A percentile compares a stretch with the other conserved stretches of the same genome.
These are phyloP conservation scores for Aureobasidium zeae DNA, from an alignment of 2,329 filamentous ascomycete genomes.

Conservation along the genomic window DNA sequence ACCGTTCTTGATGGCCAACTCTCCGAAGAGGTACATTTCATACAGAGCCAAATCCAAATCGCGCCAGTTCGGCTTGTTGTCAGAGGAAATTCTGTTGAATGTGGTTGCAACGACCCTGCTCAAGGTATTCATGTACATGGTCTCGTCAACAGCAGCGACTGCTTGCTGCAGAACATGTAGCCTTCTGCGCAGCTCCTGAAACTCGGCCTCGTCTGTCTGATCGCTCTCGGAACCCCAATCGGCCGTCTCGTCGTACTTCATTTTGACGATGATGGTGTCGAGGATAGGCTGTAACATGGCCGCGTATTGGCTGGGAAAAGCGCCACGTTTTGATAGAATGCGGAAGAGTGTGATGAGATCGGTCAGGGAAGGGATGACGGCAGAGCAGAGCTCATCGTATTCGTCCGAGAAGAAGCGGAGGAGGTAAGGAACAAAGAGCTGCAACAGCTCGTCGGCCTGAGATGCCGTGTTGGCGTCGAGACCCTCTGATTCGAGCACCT, in stretches of 20 bases:
- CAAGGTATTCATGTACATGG: slow-evolving; percentile 77
- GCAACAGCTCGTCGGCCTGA: slow-evolving; percentile 72
- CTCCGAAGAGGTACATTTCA: slow-evolving; percentile 93
- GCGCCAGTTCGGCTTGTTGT: slow-evolving; percentile 77
- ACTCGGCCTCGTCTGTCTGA: slow-evolving; percentile 93
- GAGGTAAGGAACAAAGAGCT: slow-evolving; percentile 75
- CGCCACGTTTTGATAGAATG: slow-evolving; percentile 58
- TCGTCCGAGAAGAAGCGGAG: slow-evolving; percentile 95
- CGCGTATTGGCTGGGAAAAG: slow-evolving; percentile 65
- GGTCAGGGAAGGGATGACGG: slow-evolving; percentile 84
- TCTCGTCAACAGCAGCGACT: slow-evolving; percentile 79
- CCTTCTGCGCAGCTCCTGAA: slow-evolving; percentile 84
- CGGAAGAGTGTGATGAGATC: slow-evolving; percentile 87
- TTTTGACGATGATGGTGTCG: slow-evolving; percentile 86
- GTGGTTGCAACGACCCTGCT: slow-evolving; percentile 82
- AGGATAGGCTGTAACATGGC: slow-evolving; percentile 79
- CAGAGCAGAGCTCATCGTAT: slow-evolving; percentile 95
- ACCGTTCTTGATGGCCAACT: slow-evolving; percentile 80
- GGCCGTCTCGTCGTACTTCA: slow-evolving; percentile 93
- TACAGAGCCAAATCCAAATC: slow-evolving; percentile 89
- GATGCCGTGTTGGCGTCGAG: slow-evolving; percentile 55
- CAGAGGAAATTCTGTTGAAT: slow-evolving; percentile 68
- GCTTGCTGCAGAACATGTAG: slow-evolving; percentile 87
- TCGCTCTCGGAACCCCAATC: slow-evolving; percentile 91
- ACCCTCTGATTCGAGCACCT: slow-evolving; percentile 64